These are phyloP conservation scores for Cordyceps javanica DNA, from an alignment of 2,329 filamentous ascomycete genomes.

Conservation along the genomic window DNA sequence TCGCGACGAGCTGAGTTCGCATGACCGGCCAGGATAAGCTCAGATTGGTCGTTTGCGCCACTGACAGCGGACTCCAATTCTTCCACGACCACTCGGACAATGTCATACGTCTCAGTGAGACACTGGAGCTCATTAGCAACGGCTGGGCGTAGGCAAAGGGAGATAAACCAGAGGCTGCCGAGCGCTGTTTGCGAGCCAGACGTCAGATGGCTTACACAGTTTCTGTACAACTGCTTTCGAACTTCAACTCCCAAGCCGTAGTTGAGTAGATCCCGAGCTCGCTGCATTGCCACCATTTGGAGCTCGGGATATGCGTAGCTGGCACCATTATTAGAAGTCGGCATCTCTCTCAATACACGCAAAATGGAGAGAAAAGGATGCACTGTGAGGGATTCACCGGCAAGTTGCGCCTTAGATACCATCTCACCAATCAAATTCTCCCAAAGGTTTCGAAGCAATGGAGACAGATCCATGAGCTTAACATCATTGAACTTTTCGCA, in stretches of 20 bases:
- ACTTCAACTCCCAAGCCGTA: conserved; percentile 47
- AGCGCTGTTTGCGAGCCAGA: conserved; percentile 57
- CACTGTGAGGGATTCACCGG: conserved; percentile 28
- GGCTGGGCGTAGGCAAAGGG: conserved; percentile 40
- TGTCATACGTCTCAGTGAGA: conserved; percentile 54
- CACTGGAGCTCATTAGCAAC: conserved; percentile 45
- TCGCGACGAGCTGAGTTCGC: conserved; percentile 50
- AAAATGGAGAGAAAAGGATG: conserved; percentile 50
- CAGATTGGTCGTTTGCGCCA: neutral
- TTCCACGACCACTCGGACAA: conserved; percentile 56
- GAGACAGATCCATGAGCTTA: conserved; percentile 43
- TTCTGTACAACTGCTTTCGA: conserved; percentile 56
- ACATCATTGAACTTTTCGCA: conserved; percentile 58
- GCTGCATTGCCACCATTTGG: conserved; percentile 55
- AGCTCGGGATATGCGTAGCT: conserved; percentile 55
- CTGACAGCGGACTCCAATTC: conserved; percentile 54
- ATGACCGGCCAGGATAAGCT: conserved; percentile 36
- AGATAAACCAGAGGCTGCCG: conserved; percentile 66
- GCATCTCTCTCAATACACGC: conserved; percentile 66
- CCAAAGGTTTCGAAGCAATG: conserved; percentile 56
- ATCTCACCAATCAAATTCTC: conserved; percentile 48
- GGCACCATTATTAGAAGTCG: conserved; percentile 45
- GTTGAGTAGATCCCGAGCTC: conserved; percentile 55
- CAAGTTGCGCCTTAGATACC: conserved; percentile 36
- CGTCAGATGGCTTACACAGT: conserved; percentile 63